Evolutionary conservation across 2,329 filamentous ascomycete genomes (phyloP).

Genomic region (Calonectria honghensis): DNA sequence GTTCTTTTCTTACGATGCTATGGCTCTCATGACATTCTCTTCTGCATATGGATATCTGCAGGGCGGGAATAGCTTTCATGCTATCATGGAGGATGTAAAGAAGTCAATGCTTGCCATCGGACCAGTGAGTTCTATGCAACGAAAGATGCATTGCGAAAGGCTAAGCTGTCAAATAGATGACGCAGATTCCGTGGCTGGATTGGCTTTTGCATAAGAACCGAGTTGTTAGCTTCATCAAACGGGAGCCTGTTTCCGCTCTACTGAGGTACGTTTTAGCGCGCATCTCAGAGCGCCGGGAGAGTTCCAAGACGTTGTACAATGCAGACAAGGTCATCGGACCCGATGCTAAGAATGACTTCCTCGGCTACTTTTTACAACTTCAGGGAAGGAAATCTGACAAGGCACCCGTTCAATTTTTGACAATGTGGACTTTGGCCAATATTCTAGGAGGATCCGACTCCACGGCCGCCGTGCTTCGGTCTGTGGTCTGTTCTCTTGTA

Average conservation of each 20-base stretch:
- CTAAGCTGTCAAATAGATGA: not conserved
- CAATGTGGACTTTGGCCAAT: not conserved
- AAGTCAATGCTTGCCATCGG: constrained; percentile 2
- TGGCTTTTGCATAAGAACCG: constrained; percentile 6
- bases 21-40: not conserved
- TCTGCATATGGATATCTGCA: not conserved
- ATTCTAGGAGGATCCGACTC: not conserved
- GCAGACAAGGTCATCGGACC: not conserved
- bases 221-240: not conserved
- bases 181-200: not conserved
- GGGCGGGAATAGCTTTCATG: not conserved
- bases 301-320: not conserved
- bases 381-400: not conserved
- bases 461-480: not conserved
- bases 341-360: not conserved
- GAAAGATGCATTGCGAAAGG: not conserved
- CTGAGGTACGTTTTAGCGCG: not conserved
- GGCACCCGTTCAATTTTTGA: not conserved
- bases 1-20: not conserved
- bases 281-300: not conserved
- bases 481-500: not conserved
- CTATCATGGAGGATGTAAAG: not conserved
- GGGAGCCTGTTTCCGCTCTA: not conserved
- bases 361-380: not conserved
- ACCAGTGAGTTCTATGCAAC: not conserved